phyloP scores from a whole-genome alignment of 176 grass and related monocot genomes.

The Musa itinerans region DNA sequence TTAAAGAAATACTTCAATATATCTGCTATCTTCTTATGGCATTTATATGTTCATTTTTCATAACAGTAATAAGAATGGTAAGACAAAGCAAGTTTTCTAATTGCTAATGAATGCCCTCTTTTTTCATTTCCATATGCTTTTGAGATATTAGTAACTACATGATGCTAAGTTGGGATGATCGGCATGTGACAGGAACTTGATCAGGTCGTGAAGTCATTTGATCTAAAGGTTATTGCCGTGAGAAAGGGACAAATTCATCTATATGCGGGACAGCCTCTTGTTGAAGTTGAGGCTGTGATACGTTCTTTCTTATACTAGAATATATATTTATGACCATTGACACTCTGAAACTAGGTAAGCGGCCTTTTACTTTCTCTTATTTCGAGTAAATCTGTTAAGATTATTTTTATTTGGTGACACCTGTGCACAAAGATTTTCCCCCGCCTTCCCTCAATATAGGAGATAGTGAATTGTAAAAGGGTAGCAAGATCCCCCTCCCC shows the following conservation, averaged over 20 bases:
- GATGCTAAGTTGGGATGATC: neutral
- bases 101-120: neutral
- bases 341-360: neutral
- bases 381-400: neutral
- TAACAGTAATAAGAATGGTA: no score
- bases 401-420: neutral
- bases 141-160: neutral
- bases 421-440: neutral
- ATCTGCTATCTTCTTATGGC: neutral
- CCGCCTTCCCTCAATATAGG: neutral
- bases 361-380: neutral
- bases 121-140: neutral
- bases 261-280: constrained; percentile 34
- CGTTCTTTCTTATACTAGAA: constrained; percentile 27
- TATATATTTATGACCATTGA: neutral
- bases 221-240: constrained; percentile 30
- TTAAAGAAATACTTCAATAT: neutral
- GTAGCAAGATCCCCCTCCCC: neutral
- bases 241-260: constrained; percentile 33
- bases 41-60: neutral
- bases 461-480: neutral
- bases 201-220: constrained; percentile 15
- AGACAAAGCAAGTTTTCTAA: neutral
- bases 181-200: constrained; percentile 32
- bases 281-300: constrained; percentile 24